phyloP scores from a whole-genome alignment of 176 grass and related monocot genomes.

The Miscanthus lutarioriparius region DNA sequence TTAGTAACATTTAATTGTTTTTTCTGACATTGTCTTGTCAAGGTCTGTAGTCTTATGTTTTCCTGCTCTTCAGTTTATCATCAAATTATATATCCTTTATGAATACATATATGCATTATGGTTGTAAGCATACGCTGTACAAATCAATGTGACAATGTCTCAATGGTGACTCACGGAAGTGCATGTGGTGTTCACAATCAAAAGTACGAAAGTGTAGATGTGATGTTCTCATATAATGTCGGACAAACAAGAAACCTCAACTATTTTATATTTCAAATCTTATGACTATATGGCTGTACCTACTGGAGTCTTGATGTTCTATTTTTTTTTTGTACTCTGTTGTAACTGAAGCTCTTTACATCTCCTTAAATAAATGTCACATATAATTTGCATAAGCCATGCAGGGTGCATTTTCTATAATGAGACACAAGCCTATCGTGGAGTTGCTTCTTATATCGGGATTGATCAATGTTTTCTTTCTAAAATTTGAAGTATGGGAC shows the following conservation, averaged over 20 bases:
- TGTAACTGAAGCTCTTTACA: conserved; percentile 16
- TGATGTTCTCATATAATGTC: conserved; percentile 4
- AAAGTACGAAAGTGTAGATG: conserved; percentile 5
- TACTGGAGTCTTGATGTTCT: background rate
- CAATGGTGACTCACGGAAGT: background rate
- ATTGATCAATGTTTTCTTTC: background rate
- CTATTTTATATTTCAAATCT: conserved; percentile 25
- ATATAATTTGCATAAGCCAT: background rate
- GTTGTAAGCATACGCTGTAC: background rate
- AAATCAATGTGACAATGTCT: background rate
- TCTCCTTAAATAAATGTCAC: background rate
- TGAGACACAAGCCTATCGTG: conserved; percentile 4
- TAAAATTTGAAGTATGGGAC: conserved; percentile 23
- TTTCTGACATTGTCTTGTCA: background rate
- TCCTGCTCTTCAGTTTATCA: background rate
- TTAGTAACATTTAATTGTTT: conserved; percentile 25
- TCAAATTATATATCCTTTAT: conserved; percentile 12
- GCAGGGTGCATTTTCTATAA: conserved; percentile 17
- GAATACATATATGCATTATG: conserved; percentile 5
- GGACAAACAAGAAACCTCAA: conserved; percentile 3
- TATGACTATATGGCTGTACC: background rate
- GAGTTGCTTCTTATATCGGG: conserved; percentile 20
- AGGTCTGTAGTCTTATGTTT: conserved; percentile 1
- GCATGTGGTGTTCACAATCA: background rate
- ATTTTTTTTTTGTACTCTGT: conserved; percentile 5